Base-by-base conservation (phyloP, 2,329 filamentous ascomycete genomes). In the Ustilaginoidea virens region DNA sequence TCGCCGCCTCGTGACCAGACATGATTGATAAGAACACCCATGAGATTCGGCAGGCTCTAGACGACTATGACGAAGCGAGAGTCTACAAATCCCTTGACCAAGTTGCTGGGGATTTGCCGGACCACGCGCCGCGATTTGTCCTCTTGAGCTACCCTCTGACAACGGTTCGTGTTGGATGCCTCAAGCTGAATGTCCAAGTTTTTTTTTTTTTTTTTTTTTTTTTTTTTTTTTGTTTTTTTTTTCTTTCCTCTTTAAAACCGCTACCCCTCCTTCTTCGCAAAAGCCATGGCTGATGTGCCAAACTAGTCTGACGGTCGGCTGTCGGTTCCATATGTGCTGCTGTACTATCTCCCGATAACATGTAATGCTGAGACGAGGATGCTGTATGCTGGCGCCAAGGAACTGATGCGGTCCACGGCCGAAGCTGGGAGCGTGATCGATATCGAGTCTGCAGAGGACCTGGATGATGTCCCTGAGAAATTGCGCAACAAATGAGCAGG, bases 331-430 rank as follows among this genome's bases (percentile, higher is more conserved):
- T 98, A 98, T 51, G 83, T 94, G 26, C 71, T 96, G 50, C 60
- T 98, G 14, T 94, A 92, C 62, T 96, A 93, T 58, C 73, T 96
- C 14, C 90, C 90, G 6, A 79, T 77, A 29, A 94, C 87, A 27
- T 90, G 82, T 58, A 94, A 92, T 51, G 72, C 68, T 40, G 80
- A 86, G 47, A 62, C 80, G 47, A 74, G 82, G 41, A 96, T 96
- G 90, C 61, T 90, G 49, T 98, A 96, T 52, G 90, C 90, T 17
- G 80, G 86, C 22, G 90, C 90, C 24, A 93, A 94, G 56, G 90
- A 98, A 59, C 57, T 96, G 52, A 85, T 96, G 78, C 74, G 86
- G 39, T 92, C 82, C 48, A 92, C 82, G 31, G 81, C 81, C 34
- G 85, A 94, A 58, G 86, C 85, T n/a, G 77, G 79, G 30, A 73